Base-by-base conservation (phyloP, 2,329 filamentous ascomycete genomes). In the Neonectria punicea region DNA sequence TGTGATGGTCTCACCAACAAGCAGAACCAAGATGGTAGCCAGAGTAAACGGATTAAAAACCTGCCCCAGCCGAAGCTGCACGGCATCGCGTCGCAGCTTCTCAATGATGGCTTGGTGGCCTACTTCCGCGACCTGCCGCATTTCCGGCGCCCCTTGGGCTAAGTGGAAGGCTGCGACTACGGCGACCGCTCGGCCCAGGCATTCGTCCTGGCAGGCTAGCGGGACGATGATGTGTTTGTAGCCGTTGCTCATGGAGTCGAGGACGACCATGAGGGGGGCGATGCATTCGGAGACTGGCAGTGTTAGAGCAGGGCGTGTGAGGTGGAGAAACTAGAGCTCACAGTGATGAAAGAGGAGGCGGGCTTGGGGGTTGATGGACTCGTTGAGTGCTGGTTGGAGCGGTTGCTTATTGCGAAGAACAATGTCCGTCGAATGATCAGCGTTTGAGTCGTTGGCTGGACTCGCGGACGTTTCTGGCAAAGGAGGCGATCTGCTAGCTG, bases 1-100 rank as follows among this genome's bases (percentile, higher is more conserved):
- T 0, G 80, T 82, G 7, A 82, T 80, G 0, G 80, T 81, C 14
- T 82, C 80, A 0, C 80, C 80, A 0, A 82, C 79, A 0, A 82
- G 67, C 1, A 82, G 72, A 0, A 82, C 75, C 1, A 81, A 66
- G 11, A 82, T 70, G 0, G 79, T 81, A 0, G 78, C 78, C 66
- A 79, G 75, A 2, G 76, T 80, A 11, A 74, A 80, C 1, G 76
- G 73, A 34, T 74, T 79, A 65, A 81, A 80, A 0, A 81, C 72
- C n/a, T 73, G 68, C 9, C 74, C 66, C 0, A 73, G 71, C 2
- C 71, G 69, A 1, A 72, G 69, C 14, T 69, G 66, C 1, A 78
- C 68, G 0, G 78, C 77, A 43, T 80, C 76, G 1, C 67, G 66
- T 1, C 76, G 74, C n/a, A 82, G 58, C 25, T 75, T 75, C 1